Base-by-base conservation (phyloP, 2,329 filamentous ascomycete species). In the Aspergillus neotritici region DNA sequence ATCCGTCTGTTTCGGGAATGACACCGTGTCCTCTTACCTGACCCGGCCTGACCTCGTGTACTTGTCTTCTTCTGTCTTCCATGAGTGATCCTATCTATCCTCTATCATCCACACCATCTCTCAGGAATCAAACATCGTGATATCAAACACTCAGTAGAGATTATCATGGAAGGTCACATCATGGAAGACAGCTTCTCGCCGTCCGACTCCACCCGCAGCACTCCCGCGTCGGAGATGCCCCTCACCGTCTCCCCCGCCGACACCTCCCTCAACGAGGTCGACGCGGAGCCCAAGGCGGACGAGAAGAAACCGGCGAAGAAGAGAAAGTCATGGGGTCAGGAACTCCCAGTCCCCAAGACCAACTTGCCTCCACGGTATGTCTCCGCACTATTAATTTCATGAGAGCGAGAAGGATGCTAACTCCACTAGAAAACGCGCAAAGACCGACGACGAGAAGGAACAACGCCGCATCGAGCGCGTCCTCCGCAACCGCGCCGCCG, bases 401-500 rank as follows among this genome's bases (percentile, higher is more conserved):
- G n/a, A n/a, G n/a, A n/a, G n/a, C n/a, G n/a, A n/a, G n/a, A n/a
- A n/a, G n/a, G n/a, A n/a, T n/a, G n/a, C n/a, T n/a, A n/a, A n/a
- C n/a, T n/a, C n/a, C n/a, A n/a, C n/a, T 50, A 88, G 86, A 54
- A 98, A 98, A 80, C 88, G 93, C 50, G 93, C 93, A 57, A 98
- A 97, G 79, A 98, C 93, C 3, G 91, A 94, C 60, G 93, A 96
- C 61, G 93, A 98, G 70, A 98, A 98, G 73, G 93, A 97, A 71
- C 93, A 98, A 69, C 86, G 93, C 34, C 86, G 93, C 49, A 94
- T 97, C 43, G 93, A 98, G 74, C 87, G 93, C 50, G 93, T 98
- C 53, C 87, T 97, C 57, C 85, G 93, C 34, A 98, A 98, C 65
- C 87, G 93, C 53, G 87, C 90, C 47, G 93, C 93, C 35, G 93